Percentiles rank a stretch among this genome's conserved stretches.
These are phyloP conservation scores for Naganishia sp. DNA, from an alignment of 1,284 basidiomycete genomes.

Conservation along the genomic window DNA sequence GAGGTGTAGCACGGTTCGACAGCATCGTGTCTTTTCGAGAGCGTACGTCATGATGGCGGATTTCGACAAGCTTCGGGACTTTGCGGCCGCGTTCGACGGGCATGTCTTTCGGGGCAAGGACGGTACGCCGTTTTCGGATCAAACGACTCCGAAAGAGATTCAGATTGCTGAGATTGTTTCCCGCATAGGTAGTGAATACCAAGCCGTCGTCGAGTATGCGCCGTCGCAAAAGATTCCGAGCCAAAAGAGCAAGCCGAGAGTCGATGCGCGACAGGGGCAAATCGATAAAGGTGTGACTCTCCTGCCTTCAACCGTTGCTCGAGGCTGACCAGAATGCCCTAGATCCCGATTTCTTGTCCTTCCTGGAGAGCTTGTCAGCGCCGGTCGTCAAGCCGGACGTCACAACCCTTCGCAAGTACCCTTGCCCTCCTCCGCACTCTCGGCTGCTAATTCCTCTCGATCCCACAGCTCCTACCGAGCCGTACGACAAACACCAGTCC, in stretches of 20 bases:
- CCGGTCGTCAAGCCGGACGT: constrained; percentile 41
- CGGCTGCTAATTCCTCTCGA: constrained; percentile 7
- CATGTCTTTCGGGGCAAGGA: constrained; percentile 89
- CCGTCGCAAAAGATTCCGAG: constrained; percentile 81
- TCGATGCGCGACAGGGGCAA: constrained; percentile 49
- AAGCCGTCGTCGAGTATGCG: constrained; percentile 89
- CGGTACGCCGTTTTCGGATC: constrained; percentile 59
- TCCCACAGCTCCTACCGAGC: constrained; percentile 64
- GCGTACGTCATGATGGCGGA: constrained; percentile 89
- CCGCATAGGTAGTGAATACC: constrained; percentile 60
- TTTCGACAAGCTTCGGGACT: constrained; percentile 68
- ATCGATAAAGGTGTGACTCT: constrained; percentile 47
- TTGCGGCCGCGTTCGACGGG: constrained; percentile 85
- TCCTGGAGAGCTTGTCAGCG: constrained; percentile 62
- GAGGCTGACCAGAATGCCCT: constrained; percentile 7
- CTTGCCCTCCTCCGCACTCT: not conserved
- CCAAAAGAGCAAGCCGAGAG: constrained; percentile 42
- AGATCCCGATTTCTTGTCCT: constrained; percentile 81
- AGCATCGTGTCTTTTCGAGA: constrained; percentile 78
- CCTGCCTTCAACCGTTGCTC: not conserved
- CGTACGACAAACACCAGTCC: constrained; percentile 65
- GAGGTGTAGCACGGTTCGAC: constrained; percentile 40
- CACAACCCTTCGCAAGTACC: constrained; percentile 7
- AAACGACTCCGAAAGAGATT: not conserved
- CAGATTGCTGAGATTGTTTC: constrained; percentile 3